Percentiles rank a stretch among this genome's conserved stretches.
These are phyloP conservation scores for Cyberlindnera maclurae DNA, from an alignment of 805 yeast species.

Conservation along the genomic window DNA sequence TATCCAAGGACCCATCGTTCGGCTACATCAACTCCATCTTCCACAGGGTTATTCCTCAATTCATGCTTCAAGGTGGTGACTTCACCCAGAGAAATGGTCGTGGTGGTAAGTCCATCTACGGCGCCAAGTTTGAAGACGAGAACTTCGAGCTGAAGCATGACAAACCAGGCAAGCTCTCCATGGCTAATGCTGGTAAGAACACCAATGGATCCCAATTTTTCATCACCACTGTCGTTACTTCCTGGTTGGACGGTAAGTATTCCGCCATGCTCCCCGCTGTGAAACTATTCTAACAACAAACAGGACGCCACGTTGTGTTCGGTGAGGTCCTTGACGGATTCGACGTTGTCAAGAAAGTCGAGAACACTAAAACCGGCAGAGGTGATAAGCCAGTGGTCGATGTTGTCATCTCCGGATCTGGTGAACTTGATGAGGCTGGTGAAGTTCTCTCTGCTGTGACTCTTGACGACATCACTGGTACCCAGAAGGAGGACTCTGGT, in stretches of 20 bases:
- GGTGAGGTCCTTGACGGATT: slow-evolving; percentile 89
- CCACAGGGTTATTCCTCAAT: slow-evolving; percentile 66
- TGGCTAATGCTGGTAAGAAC: slow-evolving; percentile 76
- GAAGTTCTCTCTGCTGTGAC: slow-evolving; percentile 19
- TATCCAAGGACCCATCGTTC: slow-evolving; percentile 65
- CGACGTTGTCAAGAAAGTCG: slow-evolving; percentile 74
- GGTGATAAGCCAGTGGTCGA: slow-evolving; percentile 69
- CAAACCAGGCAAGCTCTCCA: slow-evolving; percentile 61
- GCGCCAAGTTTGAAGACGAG: slow-evolving; percentile 60
- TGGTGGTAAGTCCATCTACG: slow-evolving; percentile 73
- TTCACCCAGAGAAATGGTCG: slow-evolving; percentile 62
- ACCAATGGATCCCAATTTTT: slow-evolving; percentile 94
- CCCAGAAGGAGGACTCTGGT: slow-evolving; percentile 10
- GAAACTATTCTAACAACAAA: not conserved
- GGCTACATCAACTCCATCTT: slow-evolving; percentile 57
- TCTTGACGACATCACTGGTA: slow-evolving; percentile 10
- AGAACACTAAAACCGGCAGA: slow-evolving; percentile 57
- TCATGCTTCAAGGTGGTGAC: slow-evolving; percentile 82
- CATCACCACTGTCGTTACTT: slow-evolving; percentile 84
- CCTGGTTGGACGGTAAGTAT: slow-evolving; percentile 80
- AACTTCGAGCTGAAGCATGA: slow-evolving; percentile 62
- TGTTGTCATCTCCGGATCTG: slow-evolving; percentile 61
- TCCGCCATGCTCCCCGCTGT: not conserved
- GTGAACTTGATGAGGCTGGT: slow-evolving; percentile 46
- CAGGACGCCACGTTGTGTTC: slow-evolving; percentile 73